Evolutionary conservation across 129 eudicot species (phyloP).

Genomic region (Saposhnikovia divaricata): DNA sequence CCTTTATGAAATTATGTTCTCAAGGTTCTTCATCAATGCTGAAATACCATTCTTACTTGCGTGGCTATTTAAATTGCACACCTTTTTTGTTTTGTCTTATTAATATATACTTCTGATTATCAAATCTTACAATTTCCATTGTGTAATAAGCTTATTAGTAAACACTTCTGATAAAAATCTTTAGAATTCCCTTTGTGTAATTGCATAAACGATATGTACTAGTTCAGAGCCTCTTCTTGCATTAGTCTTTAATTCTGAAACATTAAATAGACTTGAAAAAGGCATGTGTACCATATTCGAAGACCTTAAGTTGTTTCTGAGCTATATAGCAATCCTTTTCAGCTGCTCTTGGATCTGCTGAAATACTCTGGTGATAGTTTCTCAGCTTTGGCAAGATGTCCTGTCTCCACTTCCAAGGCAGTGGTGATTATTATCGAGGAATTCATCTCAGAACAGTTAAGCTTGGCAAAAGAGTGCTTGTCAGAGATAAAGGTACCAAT

Average conservation of each 20-base stretch:
- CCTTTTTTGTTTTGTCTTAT: neutral
- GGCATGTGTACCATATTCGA: neutral
- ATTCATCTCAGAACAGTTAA: conserved; percentile 51
- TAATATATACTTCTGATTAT: neutral
- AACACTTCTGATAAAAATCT: no score
- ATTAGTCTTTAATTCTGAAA: neutral
- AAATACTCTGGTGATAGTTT: conserved; percentile 50
- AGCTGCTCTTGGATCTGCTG: conserved; percentile 79
- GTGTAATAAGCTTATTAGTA: no score
- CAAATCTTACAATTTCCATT: neutral
- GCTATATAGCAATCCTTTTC: conserved; percentile 17
- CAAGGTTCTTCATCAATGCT: neutral
- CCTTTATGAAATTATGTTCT: neutral
- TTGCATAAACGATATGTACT: neutral
- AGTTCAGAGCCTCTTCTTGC: neutral
- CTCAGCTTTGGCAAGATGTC: conserved; percentile 53
- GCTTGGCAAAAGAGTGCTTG: conserved; percentile 53
- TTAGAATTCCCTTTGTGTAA: neutral
- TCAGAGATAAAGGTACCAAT: conserved; percentile 58
- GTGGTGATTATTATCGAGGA: conserved; percentile 33
- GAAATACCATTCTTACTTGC: neutral
- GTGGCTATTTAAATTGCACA: neutral
- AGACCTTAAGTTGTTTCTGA: neutral
- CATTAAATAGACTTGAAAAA: neutral
- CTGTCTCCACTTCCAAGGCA: conserved; percentile 38